These are phyloP conservation scores for Debaryomyces subglobosus DNA, from an alignment of 1,139 yeast species.

Conservation along the genomic window DNA sequence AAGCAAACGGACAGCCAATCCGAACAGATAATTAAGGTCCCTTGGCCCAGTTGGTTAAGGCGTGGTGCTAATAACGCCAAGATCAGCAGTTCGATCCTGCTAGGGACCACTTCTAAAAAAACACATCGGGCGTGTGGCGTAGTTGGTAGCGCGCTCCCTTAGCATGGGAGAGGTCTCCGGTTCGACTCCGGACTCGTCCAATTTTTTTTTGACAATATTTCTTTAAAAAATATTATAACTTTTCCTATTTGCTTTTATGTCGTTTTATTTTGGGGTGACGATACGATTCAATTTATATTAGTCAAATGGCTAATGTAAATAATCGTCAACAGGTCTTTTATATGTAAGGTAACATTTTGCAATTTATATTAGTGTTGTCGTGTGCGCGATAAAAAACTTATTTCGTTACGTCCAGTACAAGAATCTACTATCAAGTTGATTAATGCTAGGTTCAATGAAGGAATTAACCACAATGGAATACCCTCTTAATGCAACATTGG, in stretches of 20 bases:
- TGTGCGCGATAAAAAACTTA: background rate
- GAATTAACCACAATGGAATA: constrained; percentile 25
- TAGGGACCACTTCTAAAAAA: constrained; percentile 62
- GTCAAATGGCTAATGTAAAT: background rate
- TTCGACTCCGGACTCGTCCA: constrained; percentile 92
- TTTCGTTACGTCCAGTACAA: background rate
- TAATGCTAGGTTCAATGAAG: background rate
- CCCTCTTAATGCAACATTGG: constrained; percentile 49
- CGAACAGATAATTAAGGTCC: constrained; percentile 48
- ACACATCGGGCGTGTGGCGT: constrained; percentile 77
- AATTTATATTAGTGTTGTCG: background rate
- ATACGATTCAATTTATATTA: too few species aligned
- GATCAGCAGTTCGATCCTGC: constrained; percentile 89
- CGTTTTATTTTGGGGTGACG: too few species aligned
- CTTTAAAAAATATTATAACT: too few species aligned
- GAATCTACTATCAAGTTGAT: background rate
- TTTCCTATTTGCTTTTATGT: too few species aligned
- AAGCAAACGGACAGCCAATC: too few species aligned
- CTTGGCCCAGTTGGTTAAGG: constrained; percentile 92
- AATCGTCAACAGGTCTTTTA: background rate
- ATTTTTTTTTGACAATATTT: constrained; percentile 40
- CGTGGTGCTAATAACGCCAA: constrained; percentile 88
- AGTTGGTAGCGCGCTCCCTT: constrained; percentile 93
- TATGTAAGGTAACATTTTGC: background rate
- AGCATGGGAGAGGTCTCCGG: constrained; percentile 92